Conservation (phyloP, 1,139 yeast species). For the Lodderomyces elongisporus region DNA sequence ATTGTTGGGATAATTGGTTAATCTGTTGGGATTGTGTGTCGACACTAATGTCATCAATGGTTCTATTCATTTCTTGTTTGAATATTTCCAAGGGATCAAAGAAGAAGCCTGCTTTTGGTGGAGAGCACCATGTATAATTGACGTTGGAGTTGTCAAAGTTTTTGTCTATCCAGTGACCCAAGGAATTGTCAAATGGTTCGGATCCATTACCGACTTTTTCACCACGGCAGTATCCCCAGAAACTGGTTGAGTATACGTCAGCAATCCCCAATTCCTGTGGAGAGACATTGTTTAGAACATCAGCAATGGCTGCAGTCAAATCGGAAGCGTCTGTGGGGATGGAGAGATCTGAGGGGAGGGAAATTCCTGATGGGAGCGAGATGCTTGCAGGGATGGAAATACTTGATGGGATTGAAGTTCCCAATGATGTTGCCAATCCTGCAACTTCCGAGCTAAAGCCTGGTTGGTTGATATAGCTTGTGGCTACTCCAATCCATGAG, state of each 20-base stretch:
- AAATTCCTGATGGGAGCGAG: no score
- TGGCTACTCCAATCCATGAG: not conserved
- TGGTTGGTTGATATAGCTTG: conserved; percentile 1
- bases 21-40: conserved; percentile 16
- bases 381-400: no score
- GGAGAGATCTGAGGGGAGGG: no score
- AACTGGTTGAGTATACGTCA: conserved; percentile 58
- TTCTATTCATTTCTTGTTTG: conserved; percentile 30
- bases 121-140: conserved; percentile 52
- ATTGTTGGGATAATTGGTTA: conserved; percentile 14
- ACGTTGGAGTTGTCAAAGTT: conserved; percentile 29
- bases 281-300: conserved; percentile 15
- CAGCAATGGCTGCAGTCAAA: conserved; percentile 12
- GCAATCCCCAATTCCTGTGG: conserved; percentile 46
- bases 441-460: conserved; percentile 3
- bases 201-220: conserved; percentile 11
- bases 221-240: conserved; percentile 76
- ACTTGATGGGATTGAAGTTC: conserved; percentile 3
- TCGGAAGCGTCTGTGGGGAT: conserved; percentile 3
- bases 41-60: conserved; percentile 19
- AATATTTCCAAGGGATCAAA: conserved; percentile 52
- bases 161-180: conserved; percentile 9
- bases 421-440: conserved; percentile 6
- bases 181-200: conserved; percentile 6
- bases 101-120: conserved; percentile 41